These are phyloP conservation scores for Saccharum officinarum DNA, from an alignment of 176 grass and related monocot genomes.

Conservation along the genomic window DNA sequence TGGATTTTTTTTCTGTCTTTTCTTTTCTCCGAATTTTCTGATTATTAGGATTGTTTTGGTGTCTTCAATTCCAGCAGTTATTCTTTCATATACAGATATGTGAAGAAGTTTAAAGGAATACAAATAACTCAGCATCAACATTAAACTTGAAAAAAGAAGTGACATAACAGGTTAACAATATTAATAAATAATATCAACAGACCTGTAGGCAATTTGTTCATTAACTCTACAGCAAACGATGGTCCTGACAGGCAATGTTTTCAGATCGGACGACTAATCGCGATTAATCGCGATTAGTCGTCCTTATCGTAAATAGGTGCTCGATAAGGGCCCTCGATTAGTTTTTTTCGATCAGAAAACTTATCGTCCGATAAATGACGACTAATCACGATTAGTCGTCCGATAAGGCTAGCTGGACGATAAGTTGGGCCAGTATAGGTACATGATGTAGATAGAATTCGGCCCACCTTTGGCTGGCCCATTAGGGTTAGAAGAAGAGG, in stretches of 20 bases:
- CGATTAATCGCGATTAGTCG: no score
- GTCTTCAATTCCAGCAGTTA: not conserved
- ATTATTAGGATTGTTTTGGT: not conserved
- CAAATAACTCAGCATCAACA: not conserved
- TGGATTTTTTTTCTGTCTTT: not conserved
- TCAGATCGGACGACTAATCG: no score
- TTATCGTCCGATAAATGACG: no score
- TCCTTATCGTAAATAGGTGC: no score
- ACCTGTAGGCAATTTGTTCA: slow-evolving; percentile 96
- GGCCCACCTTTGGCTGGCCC: no score
- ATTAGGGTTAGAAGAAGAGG: no score
- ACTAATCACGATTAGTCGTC: no score
- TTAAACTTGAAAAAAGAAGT: not conserved
- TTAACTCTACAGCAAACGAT: slow-evolving; percentile 90
- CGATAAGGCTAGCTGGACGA: no score
- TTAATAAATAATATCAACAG: not conserved
- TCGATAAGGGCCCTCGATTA: no score
- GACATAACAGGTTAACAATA: not conserved
- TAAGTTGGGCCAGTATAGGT: no score
- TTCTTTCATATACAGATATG: not conserved
- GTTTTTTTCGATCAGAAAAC: no score
- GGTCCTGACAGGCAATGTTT: slow-evolving; percentile 83
- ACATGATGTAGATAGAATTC: no score
- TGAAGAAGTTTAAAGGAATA: not conserved
- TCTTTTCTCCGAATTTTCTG: not conserved